Evolutionary conservation across 495 filamentous ascomycete species (phyloP).

Genomic region (Neurospora hispaniola): DNA sequence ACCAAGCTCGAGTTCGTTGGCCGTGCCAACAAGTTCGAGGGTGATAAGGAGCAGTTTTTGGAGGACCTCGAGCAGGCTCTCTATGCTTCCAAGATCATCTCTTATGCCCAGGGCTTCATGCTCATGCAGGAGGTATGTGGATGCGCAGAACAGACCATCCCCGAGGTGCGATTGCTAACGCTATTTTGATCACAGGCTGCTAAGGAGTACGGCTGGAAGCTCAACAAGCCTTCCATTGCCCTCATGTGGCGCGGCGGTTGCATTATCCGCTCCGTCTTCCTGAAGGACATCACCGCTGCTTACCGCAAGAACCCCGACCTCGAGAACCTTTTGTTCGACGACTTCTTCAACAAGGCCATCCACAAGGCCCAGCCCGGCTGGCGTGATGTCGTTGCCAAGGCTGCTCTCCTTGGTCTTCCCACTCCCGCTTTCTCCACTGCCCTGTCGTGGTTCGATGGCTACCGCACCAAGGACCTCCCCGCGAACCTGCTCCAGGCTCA

Average conservation of each 20-base stretch:
- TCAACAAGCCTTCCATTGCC: constrained; percentile 99
- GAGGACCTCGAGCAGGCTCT: constrained; percentile 96
- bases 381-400: constrained; percentile 89
- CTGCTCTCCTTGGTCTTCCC: constrained; percentile 86
- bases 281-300: constrained; percentile 96
- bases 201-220: constrained; percentile 93
- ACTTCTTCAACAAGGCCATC: constrained; percentile 99
- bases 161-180: background rate
- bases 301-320: constrained; percentile 92
- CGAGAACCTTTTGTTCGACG: constrained; percentile 95
- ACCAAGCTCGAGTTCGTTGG: constrained; percentile 61
- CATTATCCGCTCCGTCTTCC: constrained; percentile 99
- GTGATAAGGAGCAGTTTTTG: constrained; percentile 86
- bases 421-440: constrained; percentile 93
- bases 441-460: constrained; percentile 95
- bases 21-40: constrained; percentile 67
- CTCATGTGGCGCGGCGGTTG: constrained; percentile 99
- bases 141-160: background rate
- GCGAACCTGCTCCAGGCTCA: constrained; percentile 98
- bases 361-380: constrained; percentile 91
- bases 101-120: constrained; percentile 99
- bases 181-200: constrained; percentile 51
- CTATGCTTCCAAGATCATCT: constrained; percentile 99
- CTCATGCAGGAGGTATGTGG: constrained; percentile 88
- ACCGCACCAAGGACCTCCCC: constrained; percentile 87